phyloP scores from a whole-genome alignment of 1,284 basidiomycete species.

The Melampsora abietis-canadensis region DNA sequence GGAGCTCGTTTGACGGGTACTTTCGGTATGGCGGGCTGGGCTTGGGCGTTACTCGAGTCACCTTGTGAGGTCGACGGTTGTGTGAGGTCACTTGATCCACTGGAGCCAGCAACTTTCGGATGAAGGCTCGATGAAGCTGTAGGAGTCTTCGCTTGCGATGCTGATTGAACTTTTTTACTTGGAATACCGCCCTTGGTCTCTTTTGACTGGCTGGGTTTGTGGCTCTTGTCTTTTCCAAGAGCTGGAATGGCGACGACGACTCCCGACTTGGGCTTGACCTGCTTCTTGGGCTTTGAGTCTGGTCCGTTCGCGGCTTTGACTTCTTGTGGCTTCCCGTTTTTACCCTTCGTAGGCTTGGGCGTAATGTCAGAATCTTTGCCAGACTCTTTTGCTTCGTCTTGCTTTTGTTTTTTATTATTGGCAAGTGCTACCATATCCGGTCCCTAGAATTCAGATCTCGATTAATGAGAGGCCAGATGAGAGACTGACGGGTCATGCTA shows the following conservation, averaged over 20 bases:
- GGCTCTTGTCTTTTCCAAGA: constrained; percentile 7
- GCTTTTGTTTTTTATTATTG: constrained; percentile 19
- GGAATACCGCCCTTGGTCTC: not conserved
- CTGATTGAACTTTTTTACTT: not conserved
- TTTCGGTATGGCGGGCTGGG: not conserved
- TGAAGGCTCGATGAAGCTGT: not conserved
- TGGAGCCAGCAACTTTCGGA: not conserved
- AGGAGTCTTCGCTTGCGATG: not conserved
- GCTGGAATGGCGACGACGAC: not conserved
- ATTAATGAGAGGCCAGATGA: constrained; percentile 1
- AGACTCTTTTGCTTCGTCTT: not conserved
- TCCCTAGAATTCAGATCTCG: constrained; percentile 14
- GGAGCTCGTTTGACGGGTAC: constrained; percentile 24
- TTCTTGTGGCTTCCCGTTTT: constrained; percentile 8
- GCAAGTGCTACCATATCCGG: constrained; percentile 27
- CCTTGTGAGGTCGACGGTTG: not conserved
- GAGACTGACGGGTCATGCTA: not conserved
- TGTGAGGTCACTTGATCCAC: constrained; percentile 4
- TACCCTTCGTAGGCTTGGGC: not conserved
- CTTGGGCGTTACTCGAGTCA: not conserved
- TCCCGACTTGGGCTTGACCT: not conserved
- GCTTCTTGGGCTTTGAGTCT: constrained; percentile 6
- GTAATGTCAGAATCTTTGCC: not conserved
- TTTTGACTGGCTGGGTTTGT: constrained; percentile 4
- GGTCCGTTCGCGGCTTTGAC: constrained; percentile 1